Conservation (phyloP, 768 basidiomycete species). For the Cytidiella melzeri region DNA sequence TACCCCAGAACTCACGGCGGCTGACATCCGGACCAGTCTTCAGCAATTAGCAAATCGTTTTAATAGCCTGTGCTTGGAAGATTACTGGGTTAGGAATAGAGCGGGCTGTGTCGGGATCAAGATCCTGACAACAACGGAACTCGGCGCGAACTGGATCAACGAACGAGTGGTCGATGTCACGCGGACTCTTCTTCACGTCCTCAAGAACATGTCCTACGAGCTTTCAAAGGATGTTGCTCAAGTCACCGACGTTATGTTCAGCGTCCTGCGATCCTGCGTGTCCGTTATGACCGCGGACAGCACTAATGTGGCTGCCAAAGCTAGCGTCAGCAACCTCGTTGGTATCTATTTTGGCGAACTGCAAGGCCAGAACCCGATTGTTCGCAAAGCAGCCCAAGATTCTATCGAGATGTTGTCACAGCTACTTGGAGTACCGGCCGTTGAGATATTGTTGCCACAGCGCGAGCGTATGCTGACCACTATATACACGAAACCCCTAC, state of each 20-base stretch:
- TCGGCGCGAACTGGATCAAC: constrained; percentile 74
- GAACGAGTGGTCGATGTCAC: constrained; percentile 88
- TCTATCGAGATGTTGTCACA: constrained; percentile 76
- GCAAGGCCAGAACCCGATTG: constrained; percentile 77
- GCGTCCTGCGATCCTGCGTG: constrained; percentile 58
- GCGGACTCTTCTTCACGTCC: constrained; percentile 81
- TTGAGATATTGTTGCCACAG: constrained; percentile 77
- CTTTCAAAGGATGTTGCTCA: constrained; percentile 76
- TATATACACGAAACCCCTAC: constrained; percentile 94
- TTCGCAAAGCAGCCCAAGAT: constrained; percentile 77
- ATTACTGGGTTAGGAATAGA: constrained; percentile 83
- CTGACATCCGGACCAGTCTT: constrained; percentile 60
- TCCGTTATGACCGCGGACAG: constrained; percentile 33
- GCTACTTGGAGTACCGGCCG: constrained; percentile 60
- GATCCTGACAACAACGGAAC: constrained; percentile 64
- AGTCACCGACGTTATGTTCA: constrained; percentile 69
- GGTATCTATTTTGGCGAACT: constrained; percentile 87
- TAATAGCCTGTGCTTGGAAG: constrained; percentile 82
- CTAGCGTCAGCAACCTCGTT: constrained; percentile 51
- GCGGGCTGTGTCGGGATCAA: constrained; percentile 86
- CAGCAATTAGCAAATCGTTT: constrained; percentile 82
- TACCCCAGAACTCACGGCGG: constrained; percentile 38
- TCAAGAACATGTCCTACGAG: constrained; percentile 93
- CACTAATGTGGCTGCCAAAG: constrained; percentile 15
- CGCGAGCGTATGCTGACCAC: constrained; percentile 83